A percentile compares a stretch with the other conserved stretches of the same genome.
Conservation (phyloP, 2,329 filamentous ascomycete genomes). For the Thielaviopsis euricoi region DNA sequence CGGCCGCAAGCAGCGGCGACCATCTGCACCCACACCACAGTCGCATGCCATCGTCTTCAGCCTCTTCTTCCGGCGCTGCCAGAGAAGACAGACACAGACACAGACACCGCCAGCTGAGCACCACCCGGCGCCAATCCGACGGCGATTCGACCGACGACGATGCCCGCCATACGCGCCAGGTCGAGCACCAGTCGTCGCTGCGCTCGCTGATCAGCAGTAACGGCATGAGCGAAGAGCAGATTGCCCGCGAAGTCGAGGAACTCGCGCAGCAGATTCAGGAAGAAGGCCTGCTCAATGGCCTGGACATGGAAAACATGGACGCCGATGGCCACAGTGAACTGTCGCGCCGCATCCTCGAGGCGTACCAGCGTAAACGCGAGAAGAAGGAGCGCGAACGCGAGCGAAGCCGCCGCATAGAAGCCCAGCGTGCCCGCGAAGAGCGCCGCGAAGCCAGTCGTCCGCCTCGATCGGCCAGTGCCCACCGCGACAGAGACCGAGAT, state of each 20-base stretch:
- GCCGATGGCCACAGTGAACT: conserved; percentile 75
- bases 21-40: conserved; percentile 21
- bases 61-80: not conserved
- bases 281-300: conserved; percentile 71
- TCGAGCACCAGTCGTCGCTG: conserved; percentile 83
- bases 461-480: conserved; percentile 17
- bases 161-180: conserved; percentile 27
- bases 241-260: conserved; percentile 78
- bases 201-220: conserved; percentile 69
- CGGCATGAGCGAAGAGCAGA: conserved; percentile 58
- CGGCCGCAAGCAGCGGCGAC: conserved; percentile 17
- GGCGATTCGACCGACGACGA: not conserved
- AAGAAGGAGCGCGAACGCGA: conserved; percentile 11
- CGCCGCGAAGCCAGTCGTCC: conserved; percentile 10
- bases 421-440: not conserved
- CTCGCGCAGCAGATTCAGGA: conserved; percentile 80
- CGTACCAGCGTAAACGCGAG: conserved; percentile 57
- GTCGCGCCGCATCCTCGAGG: conserved; percentile 77
- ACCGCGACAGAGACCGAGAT: conserved; percentile 15
- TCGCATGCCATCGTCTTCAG: conserved; percentile 15
- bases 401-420: not conserved
- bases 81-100: not conserved
- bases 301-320: conserved; percentile 78
- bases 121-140: not conserved
- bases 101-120: conserved; percentile 1